Evolutionary conservation across 2,329 filamentous ascomycete species (phyloP).

Genomic region (Aspergillus amoenus): DNA sequence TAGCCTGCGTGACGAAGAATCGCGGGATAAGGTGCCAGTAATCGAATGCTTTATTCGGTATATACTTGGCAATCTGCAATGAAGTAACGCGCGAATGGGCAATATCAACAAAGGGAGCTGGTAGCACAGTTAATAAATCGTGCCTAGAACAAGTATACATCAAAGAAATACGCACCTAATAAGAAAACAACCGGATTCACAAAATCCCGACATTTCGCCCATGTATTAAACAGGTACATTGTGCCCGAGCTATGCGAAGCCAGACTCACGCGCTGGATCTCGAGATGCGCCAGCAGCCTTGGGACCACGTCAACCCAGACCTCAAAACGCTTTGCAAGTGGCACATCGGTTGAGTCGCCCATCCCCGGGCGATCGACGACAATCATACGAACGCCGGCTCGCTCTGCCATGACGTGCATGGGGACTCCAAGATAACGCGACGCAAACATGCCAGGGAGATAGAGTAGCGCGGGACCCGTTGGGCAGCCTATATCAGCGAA

Average conservation of each 20-base stretch:
- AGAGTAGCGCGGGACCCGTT: slow-evolving; percentile 17
- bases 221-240: slow-evolving; percentile 45
- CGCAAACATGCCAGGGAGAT: slow-evolving; percentile 29
- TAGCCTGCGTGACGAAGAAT: slow-evolving; percentile 24
- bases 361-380: slow-evolving; percentile 25
- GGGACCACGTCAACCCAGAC: slow-evolving; percentile 46
- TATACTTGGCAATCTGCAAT: slow-evolving; percentile 26
- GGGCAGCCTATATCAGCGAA: slow-evolving; percentile 24
- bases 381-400: slow-evolving; percentile 23
- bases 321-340: slow-evolving; percentile 34
- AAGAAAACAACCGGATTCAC: slow-evolving; percentile 12
- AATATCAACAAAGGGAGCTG: slow-evolving; percentile 46
- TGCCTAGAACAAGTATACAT: too few relatives aligned
- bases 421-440: slow-evolving; percentile 24
- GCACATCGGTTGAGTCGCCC: slow-evolving; percentile 44
- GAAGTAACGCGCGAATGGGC: slow-evolving; percentile 33
- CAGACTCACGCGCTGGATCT: slow-evolving; percentile 33
- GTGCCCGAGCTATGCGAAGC: slow-evolving; percentile 45
- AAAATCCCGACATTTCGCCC: slow-evolving; percentile 11
- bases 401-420: slow-evolving; percentile 24
- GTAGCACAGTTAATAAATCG: too few relatives aligned
- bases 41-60: slow-evolving; percentile 25
- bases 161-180: slow-evolving; percentile 13
- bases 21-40: slow-evolving; percentile 30
- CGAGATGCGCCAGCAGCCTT: slow-evolving; percentile 35